These are phyloP conservation scores for Colletotrichum simmondsii DNA, from an alignment of 2,329 filamentous ascomycete species.

Conservation along the genomic window DNA sequence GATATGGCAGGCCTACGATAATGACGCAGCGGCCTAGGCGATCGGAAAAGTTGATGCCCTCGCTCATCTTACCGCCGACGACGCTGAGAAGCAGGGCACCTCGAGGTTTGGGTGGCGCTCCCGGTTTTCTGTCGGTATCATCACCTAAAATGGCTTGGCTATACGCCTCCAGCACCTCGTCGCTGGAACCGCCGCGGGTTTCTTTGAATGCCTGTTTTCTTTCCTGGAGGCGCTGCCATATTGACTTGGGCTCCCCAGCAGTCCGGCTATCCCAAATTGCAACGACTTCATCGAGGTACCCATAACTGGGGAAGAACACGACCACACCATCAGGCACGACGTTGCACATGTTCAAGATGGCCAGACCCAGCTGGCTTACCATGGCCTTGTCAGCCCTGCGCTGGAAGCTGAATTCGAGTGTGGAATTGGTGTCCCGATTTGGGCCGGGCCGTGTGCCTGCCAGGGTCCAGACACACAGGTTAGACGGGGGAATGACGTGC, in stretches of 20 bases:
- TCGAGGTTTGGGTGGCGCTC: conserved; percentile 39
- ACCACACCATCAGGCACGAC: conserved; percentile 90
- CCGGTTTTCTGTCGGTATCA: conserved; percentile 2
- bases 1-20: conserved; percentile 92
- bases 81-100: conserved; percentile 90
- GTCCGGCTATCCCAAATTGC: conserved; percentile 65
- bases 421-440: conserved; percentile 47
- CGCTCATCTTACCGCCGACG: conserved; percentile 92
- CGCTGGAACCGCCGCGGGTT: conserved; percentile 64
- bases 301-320: conserved; percentile 95
- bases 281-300: conserved; percentile 83
- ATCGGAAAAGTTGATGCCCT: conserved; percentile 98
- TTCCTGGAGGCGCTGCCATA: conserved; percentile 68
- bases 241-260: conserved; percentile 44
- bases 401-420: conserved; percentile 90
- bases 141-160: conserved; percentile 70
- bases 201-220: conserved; percentile 74
- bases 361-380: conserved; percentile 78
- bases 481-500: conserved; percentile 88
- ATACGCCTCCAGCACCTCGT: conserved; percentile 81
- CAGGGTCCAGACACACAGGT: conserved; percentile 83
- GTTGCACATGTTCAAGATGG: conserved; percentile 77
- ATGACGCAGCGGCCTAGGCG: conserved; percentile 87
- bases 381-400: conserved; percentile 76
- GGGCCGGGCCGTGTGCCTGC: conserved; percentile 51